Base-by-base conservation (phyloP, 139 green algal genomes). In the Mesotaenium endlicherianum region DNA sequence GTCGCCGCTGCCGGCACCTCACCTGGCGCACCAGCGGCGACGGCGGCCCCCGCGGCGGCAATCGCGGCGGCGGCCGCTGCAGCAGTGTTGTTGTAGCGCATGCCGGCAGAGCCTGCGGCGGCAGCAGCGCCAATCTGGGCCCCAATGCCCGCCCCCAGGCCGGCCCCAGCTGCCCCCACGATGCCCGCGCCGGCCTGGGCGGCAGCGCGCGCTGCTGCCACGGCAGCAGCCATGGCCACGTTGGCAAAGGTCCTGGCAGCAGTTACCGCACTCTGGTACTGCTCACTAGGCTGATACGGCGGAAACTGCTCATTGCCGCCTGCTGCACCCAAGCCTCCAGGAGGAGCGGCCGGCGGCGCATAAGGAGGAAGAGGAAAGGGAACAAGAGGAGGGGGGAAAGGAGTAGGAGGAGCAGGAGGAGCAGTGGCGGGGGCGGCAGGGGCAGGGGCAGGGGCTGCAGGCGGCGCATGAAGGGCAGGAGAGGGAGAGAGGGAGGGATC, bases 171-270 rank as follows among this genome's bases (percentile, higher is more conserved):
- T 36, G 70, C 70, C 1, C 17, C 68, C 38, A 3, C 36, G 6
- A 77, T 85, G 14, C 31, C 79, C 11, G 5, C 70, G 8, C 70
- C 79, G 14, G 26, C 68, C 30, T 34, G 0, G 26, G 74, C 79
- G 8, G 74, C 79, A 75, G 74, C 70, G 11, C 78, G 8, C 16
- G 79, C 79, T 59, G 68, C 6, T 72, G 79, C 0, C n/a, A 85
- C 38, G 30, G 74, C 70, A 71, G 79, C 79, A 45, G 74, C 17
- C 42, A 57, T 69, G n/a, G 79, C 79, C 1, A 44, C 38, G 26
- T 36, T 60, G 26, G 1, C 70, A 36, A 60, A 16, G 2, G 5
- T n/a, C 79, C 20, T 20, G 38, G 74, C 20, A 5, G 26, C 3
- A 67, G 4, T 41, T 43, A 2, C n/a, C 2, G 14, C 6, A 0